Percentiles rank a stretch among this genome's conserved stretches.
Evolutionary conservation across 768 basidiomycete genomes (phyloP).

Genomic region (Suillus lakei): DNA sequence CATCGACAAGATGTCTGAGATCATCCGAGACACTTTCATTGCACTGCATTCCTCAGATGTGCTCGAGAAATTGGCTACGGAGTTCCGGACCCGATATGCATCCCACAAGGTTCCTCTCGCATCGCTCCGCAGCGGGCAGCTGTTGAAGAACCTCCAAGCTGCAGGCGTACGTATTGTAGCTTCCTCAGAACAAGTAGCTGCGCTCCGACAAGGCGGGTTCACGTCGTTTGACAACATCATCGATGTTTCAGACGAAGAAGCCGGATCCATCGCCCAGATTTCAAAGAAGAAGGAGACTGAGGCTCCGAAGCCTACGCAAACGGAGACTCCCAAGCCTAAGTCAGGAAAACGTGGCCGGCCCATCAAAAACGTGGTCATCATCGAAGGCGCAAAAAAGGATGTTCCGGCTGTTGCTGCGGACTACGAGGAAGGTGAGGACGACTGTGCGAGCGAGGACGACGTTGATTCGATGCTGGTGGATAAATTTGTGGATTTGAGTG

Average conservation of each 20-base stretch:
- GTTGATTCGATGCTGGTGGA: slow-evolving; percentile 35
- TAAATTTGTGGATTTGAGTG: slow-evolving; percentile 76
- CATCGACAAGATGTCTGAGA: slow-evolving; percentile 86
- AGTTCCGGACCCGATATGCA: slow-evolving; percentile 84
- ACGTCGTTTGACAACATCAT: slow-evolving; percentile 39
- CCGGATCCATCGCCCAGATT: slow-evolving; percentile 32
- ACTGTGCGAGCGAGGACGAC: slow-evolving; percentile 16
- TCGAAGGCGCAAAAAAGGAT: slow-evolving; percentile 17
- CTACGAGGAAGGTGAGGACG: slow-evolving; percentile 26
- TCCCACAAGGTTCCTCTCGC: slow-evolving; percentile 68
- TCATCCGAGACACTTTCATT: slow-evolving; percentile 94
- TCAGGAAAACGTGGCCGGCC: slow-evolving; percentile 32
- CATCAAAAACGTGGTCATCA: background rate
- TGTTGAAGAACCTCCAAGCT: slow-evolving; percentile 45
- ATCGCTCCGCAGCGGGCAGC: slow-evolving; percentile 41
- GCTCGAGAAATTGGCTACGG: slow-evolving; percentile 67
- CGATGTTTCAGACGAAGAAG: slow-evolving; percentile 42
- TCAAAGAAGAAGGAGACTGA: slow-evolving; percentile 15
- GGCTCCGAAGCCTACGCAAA: slow-evolving; percentile 19
- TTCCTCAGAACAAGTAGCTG: slow-evolving; percentile 44
- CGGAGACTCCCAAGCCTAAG: slow-evolving; percentile 21
- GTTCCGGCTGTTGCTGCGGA: slow-evolving; percentile 26
- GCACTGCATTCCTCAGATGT: slow-evolving; percentile 89
- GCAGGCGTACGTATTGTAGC: slow-evolving; percentile 53
- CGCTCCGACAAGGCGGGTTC: slow-evolving; percentile 19